Percentiles rank a stretch among this genome's conserved stretches.
Conservation (phyloP, 2,329 filamentous ascomycete genomes). For the Xenosphaeropsis pyriputrescens region DNA sequence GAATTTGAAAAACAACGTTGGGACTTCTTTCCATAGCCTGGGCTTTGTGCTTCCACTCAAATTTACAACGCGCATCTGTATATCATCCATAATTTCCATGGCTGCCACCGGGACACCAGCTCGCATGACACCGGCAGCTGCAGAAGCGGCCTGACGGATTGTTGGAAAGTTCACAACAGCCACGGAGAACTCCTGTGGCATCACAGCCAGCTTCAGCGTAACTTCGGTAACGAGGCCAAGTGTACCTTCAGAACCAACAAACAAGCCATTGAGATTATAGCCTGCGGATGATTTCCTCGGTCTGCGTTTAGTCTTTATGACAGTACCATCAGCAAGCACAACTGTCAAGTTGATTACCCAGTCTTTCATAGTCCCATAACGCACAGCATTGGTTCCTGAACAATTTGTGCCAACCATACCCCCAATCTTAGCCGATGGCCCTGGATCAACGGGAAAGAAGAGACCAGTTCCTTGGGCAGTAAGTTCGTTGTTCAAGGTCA, state of each 20-base stretch:
- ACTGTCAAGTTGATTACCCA: constrained; percentile 77
- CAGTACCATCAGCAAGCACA: constrained; percentile 61
- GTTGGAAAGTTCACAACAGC: constrained; percentile 68
- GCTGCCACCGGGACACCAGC: constrained; percentile 23
- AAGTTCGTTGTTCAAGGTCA: constrained; percentile 63
- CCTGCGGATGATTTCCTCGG: constrained; percentile 71
- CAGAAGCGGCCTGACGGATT: constrained; percentile 61
- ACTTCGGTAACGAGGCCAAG: constrained; percentile 72
- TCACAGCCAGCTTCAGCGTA: constrained; percentile 63
- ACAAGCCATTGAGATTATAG: constrained; percentile 69
- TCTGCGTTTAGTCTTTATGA: constrained; percentile 67
- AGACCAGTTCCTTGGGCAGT: constrained; percentile 58
- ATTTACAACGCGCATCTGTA: constrained; percentile 77
- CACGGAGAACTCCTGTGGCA: constrained; percentile 63
- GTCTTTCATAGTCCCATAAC: constrained; percentile 78
- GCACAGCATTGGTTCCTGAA: constrained; percentile 65
- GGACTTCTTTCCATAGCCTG: constrained; percentile 57
- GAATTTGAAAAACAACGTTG: constrained; percentile 78
- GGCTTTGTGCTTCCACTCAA: constrained; percentile 54
- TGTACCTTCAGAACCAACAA: constrained; percentile 72
- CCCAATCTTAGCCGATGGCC: constrained; percentile 56
- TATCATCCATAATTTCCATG: constrained; percentile 73
- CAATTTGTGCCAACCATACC: constrained; percentile 74
- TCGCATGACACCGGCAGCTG: constrained; percentile 63
- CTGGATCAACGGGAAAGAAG: constrained; percentile 82